Conservation (phyloP, 768 basidiomycete species). For the Xerocomellus intermedius region DNA sequence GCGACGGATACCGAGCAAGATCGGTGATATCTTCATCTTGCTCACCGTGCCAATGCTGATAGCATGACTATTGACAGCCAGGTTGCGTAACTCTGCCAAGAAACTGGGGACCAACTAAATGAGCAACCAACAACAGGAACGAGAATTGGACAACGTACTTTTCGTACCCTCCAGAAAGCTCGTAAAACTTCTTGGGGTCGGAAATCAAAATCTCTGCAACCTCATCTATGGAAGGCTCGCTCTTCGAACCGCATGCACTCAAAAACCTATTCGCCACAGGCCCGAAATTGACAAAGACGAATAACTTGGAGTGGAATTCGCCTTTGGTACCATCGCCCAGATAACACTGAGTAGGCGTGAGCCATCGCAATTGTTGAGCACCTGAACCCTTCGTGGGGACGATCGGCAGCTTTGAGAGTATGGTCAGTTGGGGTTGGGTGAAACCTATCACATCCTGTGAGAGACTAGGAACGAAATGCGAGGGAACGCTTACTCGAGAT, state of each 20-base stretch:
- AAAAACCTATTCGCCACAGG: constrained; percentile 79
- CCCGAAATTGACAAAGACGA: constrained; percentile 90
- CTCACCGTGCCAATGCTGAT: constrained; percentile 46
- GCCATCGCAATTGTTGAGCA: constrained; percentile 39
- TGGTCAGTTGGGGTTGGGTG: constrained; percentile 49
- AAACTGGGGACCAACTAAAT: constrained; percentile 50
- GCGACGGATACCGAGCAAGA: constrained; percentile 74
- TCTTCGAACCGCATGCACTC: constrained; percentile 81
- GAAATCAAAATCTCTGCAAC: constrained; percentile 66
- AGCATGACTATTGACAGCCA: constrained; percentile 71
- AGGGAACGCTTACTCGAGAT: constrained; percentile 48
- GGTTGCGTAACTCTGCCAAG: constrained; percentile 75
- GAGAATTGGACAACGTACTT: constrained; percentile 46
- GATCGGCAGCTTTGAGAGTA: constrained; percentile 57
- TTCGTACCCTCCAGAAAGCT: constrained; percentile 64
- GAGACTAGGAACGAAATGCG: not conserved
- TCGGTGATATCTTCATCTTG: constrained; percentile 67
- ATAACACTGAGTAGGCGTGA: constrained; percentile 69
- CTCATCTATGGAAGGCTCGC: constrained; percentile 84
- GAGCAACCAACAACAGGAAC: not conserved
- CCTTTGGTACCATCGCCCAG: constrained; percentile 52
- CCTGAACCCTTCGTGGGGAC: constrained; percentile 55
- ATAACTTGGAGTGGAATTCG: constrained; percentile 75
- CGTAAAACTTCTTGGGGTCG: constrained; percentile 69
- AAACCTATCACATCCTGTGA: constrained; percentile 48